phyloP scores from a whole-genome alignment of 2,329 filamentous ascomycete genomes.

The Fusarium anguioides region DNA sequence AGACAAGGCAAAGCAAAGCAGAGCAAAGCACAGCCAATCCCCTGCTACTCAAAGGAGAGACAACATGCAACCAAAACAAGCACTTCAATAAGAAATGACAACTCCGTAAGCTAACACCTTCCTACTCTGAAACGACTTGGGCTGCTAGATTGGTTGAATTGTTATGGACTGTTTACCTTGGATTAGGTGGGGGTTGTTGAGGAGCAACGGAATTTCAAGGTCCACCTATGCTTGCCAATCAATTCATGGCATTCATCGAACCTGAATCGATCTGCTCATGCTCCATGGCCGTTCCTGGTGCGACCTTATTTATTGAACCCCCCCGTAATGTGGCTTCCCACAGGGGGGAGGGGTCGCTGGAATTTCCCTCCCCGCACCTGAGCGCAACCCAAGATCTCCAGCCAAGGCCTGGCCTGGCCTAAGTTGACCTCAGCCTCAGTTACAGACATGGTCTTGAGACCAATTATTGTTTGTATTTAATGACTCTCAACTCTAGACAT shows the following conservation, averaged over 20 bases:
- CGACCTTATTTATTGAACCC: conserved; percentile 25
- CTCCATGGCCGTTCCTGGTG: conserved; percentile 38
- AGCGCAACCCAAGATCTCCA: conserved; percentile 16
- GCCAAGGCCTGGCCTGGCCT: conserved; percentile 2
- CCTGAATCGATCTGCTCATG: conserved; percentile 30
- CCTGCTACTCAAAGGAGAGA: conserved; percentile 29
- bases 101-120: conserved; percentile 12
- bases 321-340: conserved; percentile 30
- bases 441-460: background rate
- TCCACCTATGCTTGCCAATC: conserved; percentile 30
- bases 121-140: conserved; percentile 25
- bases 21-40: conserved; percentile 36
- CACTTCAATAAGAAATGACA: conserved; percentile 16
- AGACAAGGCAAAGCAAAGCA: too few species aligned
- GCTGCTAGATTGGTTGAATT: background rate
- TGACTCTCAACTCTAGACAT: background rate
- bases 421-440: conserved; percentile 19
- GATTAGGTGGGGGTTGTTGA: conserved; percentile 42
- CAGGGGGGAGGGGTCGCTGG: conserved; percentile 18
- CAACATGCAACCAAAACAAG: conserved; percentile 35
- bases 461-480: conserved; percentile 11
- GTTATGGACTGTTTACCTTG: conserved; percentile 40
- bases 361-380: conserved; percentile 29
- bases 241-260: conserved; percentile 24
- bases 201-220: conserved; percentile 38